Evolutionary conservation across 2,329 filamentous ascomycete species (phyloP).

Genomic region (Hysterium pulicare): DNA sequence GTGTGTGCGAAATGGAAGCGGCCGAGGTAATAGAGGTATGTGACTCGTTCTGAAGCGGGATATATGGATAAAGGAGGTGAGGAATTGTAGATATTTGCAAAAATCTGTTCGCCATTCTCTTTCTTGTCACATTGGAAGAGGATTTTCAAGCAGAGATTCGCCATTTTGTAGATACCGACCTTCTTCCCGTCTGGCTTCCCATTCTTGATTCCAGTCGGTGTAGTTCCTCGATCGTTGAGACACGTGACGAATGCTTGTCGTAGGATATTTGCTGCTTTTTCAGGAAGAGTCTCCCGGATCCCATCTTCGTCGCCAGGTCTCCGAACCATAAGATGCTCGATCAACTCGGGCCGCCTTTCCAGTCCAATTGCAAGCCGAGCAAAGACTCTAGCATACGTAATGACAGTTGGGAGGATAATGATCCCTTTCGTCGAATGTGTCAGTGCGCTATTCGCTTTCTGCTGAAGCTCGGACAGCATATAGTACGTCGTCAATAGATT

Average conservation of each 20-base stretch:
- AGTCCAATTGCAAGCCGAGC: constrained; percentile 80
- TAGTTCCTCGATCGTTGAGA: constrained; percentile 72
- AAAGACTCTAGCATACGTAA: constrained; percentile 76
- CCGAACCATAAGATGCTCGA: constrained; percentile 55
- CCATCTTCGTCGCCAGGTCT: constrained; percentile 57
- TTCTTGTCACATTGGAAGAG: constrained; percentile 85
- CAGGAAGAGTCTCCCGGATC: constrained; percentile 74
- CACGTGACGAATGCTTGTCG: constrained; percentile 90
- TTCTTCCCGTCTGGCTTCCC: constrained; percentile 79
- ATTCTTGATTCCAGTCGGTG: constrained; percentile 52
- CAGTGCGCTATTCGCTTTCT: constrained; percentile 81
- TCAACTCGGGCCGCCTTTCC: constrained; percentile 75
- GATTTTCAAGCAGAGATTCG: constrained; percentile 84
- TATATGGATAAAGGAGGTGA: constrained; percentile 79
- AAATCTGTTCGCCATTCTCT: constrained; percentile 80
- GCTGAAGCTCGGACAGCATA: constrained; percentile 68
- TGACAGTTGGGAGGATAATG: constrained; percentile 77
- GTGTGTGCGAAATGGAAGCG: constrained; percentile 84
- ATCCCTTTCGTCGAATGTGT: constrained; percentile 75
- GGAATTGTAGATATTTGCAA: constrained; percentile 79
- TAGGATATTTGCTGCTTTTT: constrained; percentile 83
- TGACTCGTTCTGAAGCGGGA: constrained; percentile 81
- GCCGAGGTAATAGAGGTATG: constrained; percentile 91
- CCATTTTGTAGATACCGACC: constrained; percentile 84
- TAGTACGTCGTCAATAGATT: constrained; percentile 74